These are phyloP conservation scores for Pythium diclinum DNA, from an alignment of 352 stramenopile genomes.

Conservation along the genomic window DNA sequence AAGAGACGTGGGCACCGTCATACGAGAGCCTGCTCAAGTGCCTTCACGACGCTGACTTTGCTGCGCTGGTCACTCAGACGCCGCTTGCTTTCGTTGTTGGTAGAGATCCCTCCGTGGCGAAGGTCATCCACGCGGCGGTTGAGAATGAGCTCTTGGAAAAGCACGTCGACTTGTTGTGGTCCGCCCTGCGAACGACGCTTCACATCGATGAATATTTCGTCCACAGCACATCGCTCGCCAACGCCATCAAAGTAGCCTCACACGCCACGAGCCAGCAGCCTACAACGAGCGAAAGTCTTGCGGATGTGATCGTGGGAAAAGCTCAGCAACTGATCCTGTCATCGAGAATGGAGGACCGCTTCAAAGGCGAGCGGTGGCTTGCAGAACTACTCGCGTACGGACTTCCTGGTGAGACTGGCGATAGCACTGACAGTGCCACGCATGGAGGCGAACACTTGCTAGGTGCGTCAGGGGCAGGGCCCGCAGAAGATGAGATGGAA, in stretches of 20 bases:
- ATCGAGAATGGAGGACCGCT: constrained; percentile 32
- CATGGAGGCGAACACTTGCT: not conserved
- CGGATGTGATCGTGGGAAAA: constrained; percentile 32
- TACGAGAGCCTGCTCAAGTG: constrained; percentile 16
- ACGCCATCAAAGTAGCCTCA: constrained; percentile 26
- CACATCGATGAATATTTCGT: constrained; percentile 45
- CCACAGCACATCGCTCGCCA: constrained; percentile 34
- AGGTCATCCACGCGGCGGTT: constrained; percentile 18
- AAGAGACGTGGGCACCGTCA: not conserved
- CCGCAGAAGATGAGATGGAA: constrained; percentile 32
- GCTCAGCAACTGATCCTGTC: constrained; percentile 33
- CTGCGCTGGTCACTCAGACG: not conserved
- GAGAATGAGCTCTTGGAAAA: constrained; percentile 35
- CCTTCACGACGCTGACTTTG: constrained; percentile 13
- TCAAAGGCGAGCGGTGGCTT: constrained; percentile 50
- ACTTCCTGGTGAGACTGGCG: too few relatives aligned
- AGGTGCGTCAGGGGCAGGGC: too few relatives aligned
- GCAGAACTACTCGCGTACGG: constrained; percentile 38
- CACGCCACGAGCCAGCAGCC: constrained; percentile 1
- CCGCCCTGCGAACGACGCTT: constrained; percentile 27
- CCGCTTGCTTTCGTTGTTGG: constrained; percentile 8
- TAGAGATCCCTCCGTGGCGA: constrained; percentile 25
- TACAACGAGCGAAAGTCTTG: constrained; percentile 17
- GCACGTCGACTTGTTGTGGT: constrained; percentile 35
- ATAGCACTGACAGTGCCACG: not conserved